Base-by-base conservation (phyloP, 2,329 filamentous ascomycete species). In the Ophiosphaerella korrae region DNA sequence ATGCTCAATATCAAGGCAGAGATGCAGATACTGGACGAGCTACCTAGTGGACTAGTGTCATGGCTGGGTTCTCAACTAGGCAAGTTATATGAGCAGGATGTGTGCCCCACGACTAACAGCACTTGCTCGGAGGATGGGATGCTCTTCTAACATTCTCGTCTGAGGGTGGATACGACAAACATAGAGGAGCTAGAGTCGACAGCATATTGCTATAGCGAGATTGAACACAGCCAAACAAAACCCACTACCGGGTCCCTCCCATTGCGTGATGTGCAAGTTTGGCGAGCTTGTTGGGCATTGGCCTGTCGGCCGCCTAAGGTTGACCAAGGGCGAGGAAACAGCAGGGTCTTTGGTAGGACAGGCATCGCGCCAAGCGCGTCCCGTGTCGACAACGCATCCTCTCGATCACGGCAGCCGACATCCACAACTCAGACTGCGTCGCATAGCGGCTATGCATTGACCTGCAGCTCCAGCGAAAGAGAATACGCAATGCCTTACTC, bases 1-100 rank as follows among this genome's bases (percentile, higher is more conserved):
- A 81, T 89, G 75, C 75, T 92, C 43, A 88, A 88, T 45, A 62
- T 86, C 41, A 94, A 93, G 64, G 88, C 87, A 0, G 90, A 94
- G 66, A 89, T 93, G 43, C 88, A 94, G 63, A 81, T 85, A 14
- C 72, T 90, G 6, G 86, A 89, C 32, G 68, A 72, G 50, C 37
- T 61, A 18, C 51, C 62, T 7, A 64, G 64, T 16, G 71, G 73
- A 7, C 40, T 75, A 24, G 61, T 64, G 24, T 47, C 57, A 26
- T 74, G 73, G 67, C 34, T 75, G 52, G 51, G 50, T 44, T 41
- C 48, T 8, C 47, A 64, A 52, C 57, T 74, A 18, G 45, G 47
- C 46, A 29, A 51, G 44, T 41, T 51, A 42, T 35, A 41, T 11
- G 52, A 45, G 16, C 33, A 32, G 18, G 24, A 21, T 13, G 8